Evolutionary conservation across 1,139 yeast species (phyloP).

Genomic region (Magnusiomyces clavatus): DNA sequence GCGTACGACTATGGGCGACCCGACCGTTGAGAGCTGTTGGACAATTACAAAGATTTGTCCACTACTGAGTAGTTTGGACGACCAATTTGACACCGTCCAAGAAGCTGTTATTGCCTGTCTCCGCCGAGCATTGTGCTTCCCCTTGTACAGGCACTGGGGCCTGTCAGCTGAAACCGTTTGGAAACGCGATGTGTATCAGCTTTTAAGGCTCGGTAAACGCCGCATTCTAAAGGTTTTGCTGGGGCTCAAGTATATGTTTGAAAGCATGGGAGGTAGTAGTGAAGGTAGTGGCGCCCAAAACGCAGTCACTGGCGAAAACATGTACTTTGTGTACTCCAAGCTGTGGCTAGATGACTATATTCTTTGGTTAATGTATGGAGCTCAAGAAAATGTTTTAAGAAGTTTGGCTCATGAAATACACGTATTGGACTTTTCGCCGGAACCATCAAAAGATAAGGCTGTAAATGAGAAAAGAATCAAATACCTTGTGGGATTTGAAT

Average conservation of each 20-base stretch:
- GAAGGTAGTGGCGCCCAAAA: conserved; percentile 1
- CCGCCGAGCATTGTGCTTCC: conserved; percentile 69
- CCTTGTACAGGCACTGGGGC: conserved; percentile 66
- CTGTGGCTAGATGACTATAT: conserved; percentile 75
- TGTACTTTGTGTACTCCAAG: conserved; percentile 80
- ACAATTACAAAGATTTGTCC: conserved; percentile 81
- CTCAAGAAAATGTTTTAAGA: conserved; percentile 40
- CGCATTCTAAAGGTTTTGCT: conserved; percentile 52
- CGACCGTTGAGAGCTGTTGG: conserved; percentile 88
- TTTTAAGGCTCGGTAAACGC: conserved; percentile 63
- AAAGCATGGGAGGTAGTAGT: conserved; percentile 26
- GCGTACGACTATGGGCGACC: conserved; percentile 69
- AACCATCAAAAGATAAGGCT: neutral
- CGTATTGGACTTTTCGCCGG: conserved; percentile 19
- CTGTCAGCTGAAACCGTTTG: conserved; percentile 50
- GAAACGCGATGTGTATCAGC: conserved; percentile 58
- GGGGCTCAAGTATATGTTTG: conserved; percentile 60
- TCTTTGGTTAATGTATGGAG: conserved; percentile 53
- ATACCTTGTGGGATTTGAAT: conserved; percentile 22
- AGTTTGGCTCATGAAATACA: conserved; percentile 59
- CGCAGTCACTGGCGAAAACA: conserved; percentile 47
- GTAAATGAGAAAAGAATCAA: neutral
- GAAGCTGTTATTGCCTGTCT: conserved; percentile 53
- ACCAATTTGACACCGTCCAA: conserved; percentile 41
- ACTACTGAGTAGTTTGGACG: conserved; percentile 64